A percentile compares a stretch with the other conserved stretches of the same genome.
Evolutionary conservation across 495 filamentous ascomycete species (phyloP).

Genomic region (Pyronema domesticum): DNA sequence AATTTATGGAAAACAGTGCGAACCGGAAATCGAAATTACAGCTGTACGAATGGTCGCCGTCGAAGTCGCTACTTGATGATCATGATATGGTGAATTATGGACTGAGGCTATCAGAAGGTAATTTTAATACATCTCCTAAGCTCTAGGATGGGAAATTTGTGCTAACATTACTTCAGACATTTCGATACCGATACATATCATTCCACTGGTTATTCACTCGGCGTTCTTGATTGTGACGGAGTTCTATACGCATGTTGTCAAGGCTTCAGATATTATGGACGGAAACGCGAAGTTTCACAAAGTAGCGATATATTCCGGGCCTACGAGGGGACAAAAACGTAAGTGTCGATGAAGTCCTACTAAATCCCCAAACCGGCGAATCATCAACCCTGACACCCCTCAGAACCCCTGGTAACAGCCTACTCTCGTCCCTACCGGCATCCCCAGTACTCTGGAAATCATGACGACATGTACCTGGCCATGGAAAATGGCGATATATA

Average conservation of each 20-base stretch:
- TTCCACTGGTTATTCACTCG: slow-evolving; percentile 21
- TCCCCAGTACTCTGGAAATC: slow-evolving; percentile 36
- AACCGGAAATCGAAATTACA: slow-evolving; percentile 43
- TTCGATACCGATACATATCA: slow-evolving; percentile 22
- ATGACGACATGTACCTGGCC: slow-evolving; percentile 59
- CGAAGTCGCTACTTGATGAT: slow-evolving; percentile 15
- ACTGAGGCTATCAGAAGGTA: slow-evolving; percentile 20
- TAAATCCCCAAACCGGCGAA: not conserved
- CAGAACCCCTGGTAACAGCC: slow-evolving; percentile 28
- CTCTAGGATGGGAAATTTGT: not conserved
- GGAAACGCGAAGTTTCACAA: slow-evolving; percentile 20
- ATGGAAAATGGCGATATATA: slow-evolving; percentile 63
- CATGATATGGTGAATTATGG: slow-evolving; percentile 17
- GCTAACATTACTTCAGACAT: slow-evolving; percentile 12
- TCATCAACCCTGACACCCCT: not conserved
- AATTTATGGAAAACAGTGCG: slow-evolving; percentile 10
- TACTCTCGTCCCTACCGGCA: slow-evolving; percentile 59
- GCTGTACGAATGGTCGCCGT: slow-evolving; percentile 54
- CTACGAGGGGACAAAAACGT: slow-evolving; percentile 16
- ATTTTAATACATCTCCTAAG: not conserved
- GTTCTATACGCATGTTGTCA: slow-evolving; percentile 21
- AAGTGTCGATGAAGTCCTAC: slow-evolving; percentile 1
- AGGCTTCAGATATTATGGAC: slow-evolving; percentile 18
- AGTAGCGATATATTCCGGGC: slow-evolving; percentile 17
- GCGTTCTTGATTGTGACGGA: slow-evolving; percentile 23